Evolutionary conservation across 192 early-diverging fungal genomes (phyloP).

Genomic region (Lunasporangiospora selenospora): DNA sequence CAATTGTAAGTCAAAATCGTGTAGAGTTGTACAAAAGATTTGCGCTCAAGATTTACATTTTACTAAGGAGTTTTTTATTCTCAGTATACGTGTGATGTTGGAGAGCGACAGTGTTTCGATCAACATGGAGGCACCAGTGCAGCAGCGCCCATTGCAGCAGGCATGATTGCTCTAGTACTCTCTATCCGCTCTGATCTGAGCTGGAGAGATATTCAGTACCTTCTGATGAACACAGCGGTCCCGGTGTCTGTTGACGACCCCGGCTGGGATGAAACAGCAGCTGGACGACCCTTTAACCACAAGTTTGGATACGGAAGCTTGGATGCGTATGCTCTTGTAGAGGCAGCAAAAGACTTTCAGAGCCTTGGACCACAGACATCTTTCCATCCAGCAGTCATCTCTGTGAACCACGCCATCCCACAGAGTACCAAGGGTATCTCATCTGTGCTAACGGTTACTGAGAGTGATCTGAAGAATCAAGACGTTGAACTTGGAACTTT

Average conservation of each 20-base stretch:
- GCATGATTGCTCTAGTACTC: slow-evolving; percentile 88
- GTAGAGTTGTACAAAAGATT: neutral
- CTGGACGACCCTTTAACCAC: slow-evolving; percentile 85
- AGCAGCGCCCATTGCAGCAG: slow-evolving; percentile 92
- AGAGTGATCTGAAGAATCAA: slow-evolving; percentile 50
- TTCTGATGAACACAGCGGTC: slow-evolving; percentile 79
- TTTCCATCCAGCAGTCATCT: slow-evolving; percentile 50
- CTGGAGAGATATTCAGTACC: slow-evolving; percentile 94
- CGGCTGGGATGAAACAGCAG: slow-evolving; percentile 75
- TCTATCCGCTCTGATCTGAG: slow-evolving; percentile 88
- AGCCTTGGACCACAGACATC: slow-evolving; percentile 71
- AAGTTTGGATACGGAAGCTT: slow-evolving; percentile 94
- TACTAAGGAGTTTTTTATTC: neutral
- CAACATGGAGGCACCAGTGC: slow-evolving; percentile 94
- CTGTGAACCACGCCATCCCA: slow-evolving; percentile 60
- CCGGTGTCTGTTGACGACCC: slow-evolving; percentile 72
- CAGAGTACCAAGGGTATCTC: slow-evolving; percentile 49
- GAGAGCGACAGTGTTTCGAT: slow-evolving; percentile 73
- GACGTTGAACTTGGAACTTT: slow-evolving; percentile 57
- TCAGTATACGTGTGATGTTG: slow-evolving; percentile 89
- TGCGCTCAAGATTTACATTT: neutral
- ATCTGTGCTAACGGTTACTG: slow-evolving; percentile 52
- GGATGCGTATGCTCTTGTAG: slow-evolving; percentile 84
- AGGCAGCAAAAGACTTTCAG: slow-evolving; percentile 72
- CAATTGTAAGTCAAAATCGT: slow-evolving; percentile 67